Conservation (phyloP, 495 filamentous ascomycete genomes). For the Penicillium tannophilum region DNA sequence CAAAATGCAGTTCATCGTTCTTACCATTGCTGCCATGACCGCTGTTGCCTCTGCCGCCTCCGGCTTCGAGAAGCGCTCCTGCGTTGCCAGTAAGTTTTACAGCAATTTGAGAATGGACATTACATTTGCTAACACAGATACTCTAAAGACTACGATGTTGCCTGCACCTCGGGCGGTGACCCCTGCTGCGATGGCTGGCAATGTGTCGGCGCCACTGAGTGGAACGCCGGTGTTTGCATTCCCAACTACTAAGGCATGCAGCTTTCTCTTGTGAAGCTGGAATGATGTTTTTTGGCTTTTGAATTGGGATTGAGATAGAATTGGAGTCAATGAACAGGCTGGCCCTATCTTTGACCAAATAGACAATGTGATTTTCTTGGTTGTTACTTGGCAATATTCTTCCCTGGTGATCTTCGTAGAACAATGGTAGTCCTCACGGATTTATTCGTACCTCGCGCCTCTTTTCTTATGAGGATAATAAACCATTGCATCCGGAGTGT, state of each 20-base stretch:
- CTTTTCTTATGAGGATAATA: no score
- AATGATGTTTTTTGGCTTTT: background rate
- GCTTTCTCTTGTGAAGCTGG: background rate
- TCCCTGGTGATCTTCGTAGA: background rate
- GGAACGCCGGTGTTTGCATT: background rate
- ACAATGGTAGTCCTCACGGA: background rate
- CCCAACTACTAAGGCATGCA: background rate
- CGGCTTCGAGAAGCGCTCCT: background rate
- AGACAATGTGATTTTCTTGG: background rate
- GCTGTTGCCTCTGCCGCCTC: conserved; percentile 1
- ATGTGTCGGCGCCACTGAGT: background rate
- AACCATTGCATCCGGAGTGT: background rate
- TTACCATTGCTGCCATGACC: background rate
- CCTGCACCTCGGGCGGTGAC: background rate
- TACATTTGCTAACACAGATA: background rate
- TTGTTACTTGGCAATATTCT: background rate
- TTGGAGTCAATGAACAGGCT: background rate
- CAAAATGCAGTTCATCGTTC: background rate
- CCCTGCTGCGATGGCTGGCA: background rate
- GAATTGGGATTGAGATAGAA: background rate
- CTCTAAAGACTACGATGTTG: background rate
- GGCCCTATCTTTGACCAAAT: background rate
- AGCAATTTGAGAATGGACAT: background rate
- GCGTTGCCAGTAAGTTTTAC: background rate
- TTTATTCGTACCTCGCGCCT: no score